Percentiles rank a stretch among this genome's conserved stretches.
Evolutionary conservation across 352 stramenopile species (phyloP).

Genomic region (Phytophthora tubulina): DNA sequence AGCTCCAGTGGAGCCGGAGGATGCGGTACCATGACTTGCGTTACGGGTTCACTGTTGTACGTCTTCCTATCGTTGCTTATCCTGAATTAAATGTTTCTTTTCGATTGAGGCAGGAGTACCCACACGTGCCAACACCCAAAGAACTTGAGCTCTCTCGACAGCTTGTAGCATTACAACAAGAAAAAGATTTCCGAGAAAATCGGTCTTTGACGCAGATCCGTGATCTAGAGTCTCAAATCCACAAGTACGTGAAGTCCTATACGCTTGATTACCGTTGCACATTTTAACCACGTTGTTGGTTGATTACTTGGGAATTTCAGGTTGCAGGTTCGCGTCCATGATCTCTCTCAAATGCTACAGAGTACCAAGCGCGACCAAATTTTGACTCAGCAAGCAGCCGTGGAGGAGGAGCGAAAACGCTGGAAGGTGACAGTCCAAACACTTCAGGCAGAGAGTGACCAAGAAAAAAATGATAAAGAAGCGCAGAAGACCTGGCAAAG

Average conservation of each 20-base stretch:
- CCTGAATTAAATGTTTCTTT: not conserved
- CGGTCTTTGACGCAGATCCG: slow-evolving; percentile 69
- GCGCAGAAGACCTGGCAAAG: slow-evolving; percentile 68
- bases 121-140: slow-evolving; percentile 75
- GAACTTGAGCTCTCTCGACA: slow-evolving; percentile 77
- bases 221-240: slow-evolving; percentile 73
- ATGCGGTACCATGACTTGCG: slow-evolving; percentile 39
- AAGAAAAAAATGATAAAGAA: slow-evolving; percentile 78
- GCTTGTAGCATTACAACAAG: slow-evolving; percentile 70
- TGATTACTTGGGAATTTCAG: slow-evolving; percentile 30
- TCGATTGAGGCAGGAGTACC: slow-evolving; percentile 60
- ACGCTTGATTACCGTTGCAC: too few species aligned
- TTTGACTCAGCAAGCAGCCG: slow-evolving; percentile 53
- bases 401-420: slow-evolving; percentile 55
- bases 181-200: slow-evolving; percentile 71
- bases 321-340: slow-evolving; percentile 63
- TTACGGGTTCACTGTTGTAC: not conserved
- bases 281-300: too few species aligned
- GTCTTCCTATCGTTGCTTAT: not conserved
- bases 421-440: slow-evolving; percentile 54
- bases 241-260: slow-evolving; percentile 55
- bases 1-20: slow-evolving; percentile 42
- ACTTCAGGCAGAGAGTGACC: slow-evolving; percentile 58
- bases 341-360: slow-evolving; percentile 63
- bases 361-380: slow-evolving; percentile 73